These are phyloP conservation scores for Dentipellis sp. DNA, from an alignment of 768 basidiomycete species.

Conservation along the genomic window DNA sequence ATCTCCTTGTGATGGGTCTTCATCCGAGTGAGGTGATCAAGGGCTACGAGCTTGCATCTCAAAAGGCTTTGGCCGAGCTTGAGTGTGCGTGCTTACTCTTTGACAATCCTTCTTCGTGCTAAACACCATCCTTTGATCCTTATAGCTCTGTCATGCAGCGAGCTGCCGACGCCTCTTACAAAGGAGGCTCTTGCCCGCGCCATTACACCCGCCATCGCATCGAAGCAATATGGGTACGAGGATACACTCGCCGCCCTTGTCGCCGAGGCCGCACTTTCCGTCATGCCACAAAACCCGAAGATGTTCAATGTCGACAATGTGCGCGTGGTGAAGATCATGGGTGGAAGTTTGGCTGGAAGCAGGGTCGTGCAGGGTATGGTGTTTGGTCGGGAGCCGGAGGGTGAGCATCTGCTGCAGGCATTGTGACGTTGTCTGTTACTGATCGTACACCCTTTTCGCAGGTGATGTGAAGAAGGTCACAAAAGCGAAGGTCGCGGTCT, in stretches of 20 bases:
- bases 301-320: constrained; percentile 99
- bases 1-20: constrained; percentile 90
- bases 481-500: constrained; percentile 91
- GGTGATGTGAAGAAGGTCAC: constrained; percentile 75
- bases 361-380: constrained; percentile 97
- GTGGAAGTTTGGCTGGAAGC: constrained; percentile 77
- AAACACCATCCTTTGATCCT: background rate
- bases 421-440: background rate
- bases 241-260: constrained; percentile 74
- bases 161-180: constrained; percentile 64
- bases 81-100: constrained; percentile 60
- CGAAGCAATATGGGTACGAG: constrained; percentile 96
- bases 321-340: constrained; percentile 98
- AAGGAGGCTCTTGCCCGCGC: constrained; percentile 62
- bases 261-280: constrained; percentile 84
- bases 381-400: constrained; percentile 92
- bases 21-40: constrained; percentile 94
- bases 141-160: constrained; percentile 60
- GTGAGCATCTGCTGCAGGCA: constrained; percentile 29
- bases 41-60: constrained; percentile 88
- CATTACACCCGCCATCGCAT: constrained; percentile 86
- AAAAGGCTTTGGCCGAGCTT: constrained; percentile 78
- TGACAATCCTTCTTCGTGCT: background rate
- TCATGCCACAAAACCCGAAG: constrained; percentile 83
- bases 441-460: constrained; percentile 18